Evolutionary conservation across 495 filamentous ascomycete species (phyloP).

Genomic region (Pseudomonodictys pantanalensis): DNA sequence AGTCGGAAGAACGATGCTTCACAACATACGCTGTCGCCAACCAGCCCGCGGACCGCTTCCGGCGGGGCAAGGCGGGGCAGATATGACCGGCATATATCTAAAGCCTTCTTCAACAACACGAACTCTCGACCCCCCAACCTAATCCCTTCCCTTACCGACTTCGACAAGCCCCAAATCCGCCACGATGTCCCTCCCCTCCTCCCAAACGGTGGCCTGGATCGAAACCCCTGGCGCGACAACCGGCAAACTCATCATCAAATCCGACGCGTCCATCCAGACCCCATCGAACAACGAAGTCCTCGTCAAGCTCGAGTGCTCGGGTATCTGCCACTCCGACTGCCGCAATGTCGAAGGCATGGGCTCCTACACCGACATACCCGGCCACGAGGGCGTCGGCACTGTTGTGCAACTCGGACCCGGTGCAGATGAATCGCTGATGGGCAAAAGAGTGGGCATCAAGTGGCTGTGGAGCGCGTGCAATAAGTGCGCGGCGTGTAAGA

Average conservation of each 20-base stretch:
- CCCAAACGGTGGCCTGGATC: conserved; percentile 28
- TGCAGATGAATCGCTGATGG: conserved; percentile 67
- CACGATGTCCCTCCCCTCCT: conserved; percentile 3
- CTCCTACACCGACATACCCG: conserved; percentile 69
- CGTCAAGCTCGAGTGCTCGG: conserved; percentile 84
- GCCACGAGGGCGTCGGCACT: conserved; percentile 81
- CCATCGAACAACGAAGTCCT: conserved; percentile 83
- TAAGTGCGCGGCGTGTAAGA: conserved; percentile 15
- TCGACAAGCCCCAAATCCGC: neutral
- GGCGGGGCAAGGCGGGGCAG: neutral
- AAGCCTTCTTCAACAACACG: too few species aligned
- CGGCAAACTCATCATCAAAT: conserved; percentile 16
- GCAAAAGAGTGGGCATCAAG: conserved; percentile 67
- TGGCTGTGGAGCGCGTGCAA: conserved; percentile 28
- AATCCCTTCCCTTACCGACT: neutral
- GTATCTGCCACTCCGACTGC: conserved; percentile 81
- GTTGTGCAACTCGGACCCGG: conserved; percentile 74
- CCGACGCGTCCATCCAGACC: conserved; percentile 59
- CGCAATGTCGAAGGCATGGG: conserved; percentile 86
- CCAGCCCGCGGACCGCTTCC: neutral
- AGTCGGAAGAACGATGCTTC: too few species aligned
- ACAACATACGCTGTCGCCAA: too few species aligned
- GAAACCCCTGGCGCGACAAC: conserved; percentile 17
- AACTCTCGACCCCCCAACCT: neutral
- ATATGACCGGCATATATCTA: too few species aligned